phyloP scores from a whole-genome alignment of 352 stramenopile genomes.

The Thalassiosira livingstoniorum region DNA sequence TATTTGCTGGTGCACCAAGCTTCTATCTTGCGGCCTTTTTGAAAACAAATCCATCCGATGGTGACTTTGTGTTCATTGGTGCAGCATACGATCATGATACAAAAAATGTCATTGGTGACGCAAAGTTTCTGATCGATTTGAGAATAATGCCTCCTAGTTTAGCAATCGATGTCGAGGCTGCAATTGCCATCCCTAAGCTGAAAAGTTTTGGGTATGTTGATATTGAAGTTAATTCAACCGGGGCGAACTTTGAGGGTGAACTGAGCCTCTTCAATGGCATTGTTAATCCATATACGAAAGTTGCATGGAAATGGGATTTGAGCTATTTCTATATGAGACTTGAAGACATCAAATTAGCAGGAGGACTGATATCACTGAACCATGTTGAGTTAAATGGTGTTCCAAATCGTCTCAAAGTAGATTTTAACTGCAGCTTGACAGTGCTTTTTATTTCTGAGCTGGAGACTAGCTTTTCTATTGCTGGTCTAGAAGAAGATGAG shows the following conservation, averaged over 20 bases:
- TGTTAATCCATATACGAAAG: no score
- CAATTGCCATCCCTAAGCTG: constrained; percentile 12
- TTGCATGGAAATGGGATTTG: constrained; percentile 17
- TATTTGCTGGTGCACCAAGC: constrained; percentile 12
- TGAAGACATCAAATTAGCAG: background rate
- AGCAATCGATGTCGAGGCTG: constrained; percentile 2
- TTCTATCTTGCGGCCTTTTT: constrained; percentile 24
- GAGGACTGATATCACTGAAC: background rate
- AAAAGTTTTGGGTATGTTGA: background rate
- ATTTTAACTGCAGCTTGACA: constrained; percentile 7
- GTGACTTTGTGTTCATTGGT: constrained; percentile 9
- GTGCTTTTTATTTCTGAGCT: background rate
- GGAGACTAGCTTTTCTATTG: constrained; percentile 9
- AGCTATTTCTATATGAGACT: constrained; percentile 14
- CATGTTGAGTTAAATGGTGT: constrained; percentile 7
- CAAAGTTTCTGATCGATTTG: constrained; percentile 15
- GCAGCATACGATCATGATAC: constrained; percentile 3
- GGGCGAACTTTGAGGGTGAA: background rate
- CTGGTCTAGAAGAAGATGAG: no score
- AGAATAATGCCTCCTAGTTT: background rate
- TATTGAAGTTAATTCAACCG: constrained; percentile 4
- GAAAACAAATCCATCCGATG: background rate
- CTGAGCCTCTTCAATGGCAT: constrained; percentile 2
- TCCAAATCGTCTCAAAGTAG: background rate
- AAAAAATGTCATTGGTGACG: background rate